Conservation (phyloP, 2,329 filamentous ascomycete genomes). For the Paradendryphiella salina region DNA sequence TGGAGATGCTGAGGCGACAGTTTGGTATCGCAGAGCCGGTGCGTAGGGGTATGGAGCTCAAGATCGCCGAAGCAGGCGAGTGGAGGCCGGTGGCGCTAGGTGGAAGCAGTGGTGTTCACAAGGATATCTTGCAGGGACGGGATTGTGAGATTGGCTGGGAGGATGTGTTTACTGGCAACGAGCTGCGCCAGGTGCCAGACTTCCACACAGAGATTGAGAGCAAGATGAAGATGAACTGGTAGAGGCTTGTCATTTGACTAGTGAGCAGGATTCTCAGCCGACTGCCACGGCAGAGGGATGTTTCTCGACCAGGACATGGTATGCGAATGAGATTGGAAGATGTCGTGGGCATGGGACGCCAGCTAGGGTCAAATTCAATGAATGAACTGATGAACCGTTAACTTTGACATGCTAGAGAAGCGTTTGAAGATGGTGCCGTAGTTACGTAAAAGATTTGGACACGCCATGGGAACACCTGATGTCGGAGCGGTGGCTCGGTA, state of each 20-base stretch:
- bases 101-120: conserved; percentile 72
- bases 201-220: conserved; percentile 95
- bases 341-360: neutral
- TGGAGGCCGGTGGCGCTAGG: conserved; percentile 76
- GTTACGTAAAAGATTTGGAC: neutral
- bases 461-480: too few relatives aligned
- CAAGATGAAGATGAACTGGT: conserved; percentile 77
- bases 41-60: conserved; percentile 90
- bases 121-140: conserved; percentile 81
- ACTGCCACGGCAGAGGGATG: neutral
- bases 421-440: neutral
- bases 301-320: neutral
- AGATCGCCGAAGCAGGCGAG: conserved; percentile 77
- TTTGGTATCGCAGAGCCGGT: conserved; percentile 94
- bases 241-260: conserved; percentile 9
- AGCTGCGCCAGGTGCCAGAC: conserved; percentile 68
- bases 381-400: conserved; percentile 6
- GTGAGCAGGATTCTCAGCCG: neutral
- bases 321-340: neutral
- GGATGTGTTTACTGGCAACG: conserved; percentile 82
- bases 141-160: conserved; percentile 86
- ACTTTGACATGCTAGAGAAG: neutral
- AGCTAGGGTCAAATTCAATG: neutral
- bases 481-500: neutral
- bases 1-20: conserved; percentile 81